These are phyloP conservation scores for Pythium periplocum DNA, from an alignment of 352 stramenopile species.

Conservation along the genomic window DNA sequence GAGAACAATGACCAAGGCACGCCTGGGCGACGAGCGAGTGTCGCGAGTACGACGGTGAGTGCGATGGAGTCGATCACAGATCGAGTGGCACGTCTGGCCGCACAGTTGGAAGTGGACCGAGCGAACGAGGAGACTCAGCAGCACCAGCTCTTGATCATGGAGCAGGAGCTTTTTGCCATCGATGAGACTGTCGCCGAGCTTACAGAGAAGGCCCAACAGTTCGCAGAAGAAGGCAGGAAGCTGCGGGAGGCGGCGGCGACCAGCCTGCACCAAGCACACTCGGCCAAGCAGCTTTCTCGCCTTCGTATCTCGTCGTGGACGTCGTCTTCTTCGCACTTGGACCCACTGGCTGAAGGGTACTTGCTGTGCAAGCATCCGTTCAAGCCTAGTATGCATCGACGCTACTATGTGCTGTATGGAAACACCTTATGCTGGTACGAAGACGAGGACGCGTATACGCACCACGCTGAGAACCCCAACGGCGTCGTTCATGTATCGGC, in stretches of 20 bases:
- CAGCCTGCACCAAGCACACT: constrained; percentile 53
- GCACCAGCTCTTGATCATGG: constrained; percentile 24
- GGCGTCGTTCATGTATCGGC: constrained; percentile 63
- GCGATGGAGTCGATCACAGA: constrained; percentile 10
- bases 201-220: constrained; percentile 18
- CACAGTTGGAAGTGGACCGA: constrained; percentile 51
- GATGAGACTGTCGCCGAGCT: constrained; percentile 17
- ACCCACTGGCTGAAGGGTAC: constrained; percentile 66
- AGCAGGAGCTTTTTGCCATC: constrained; percentile 15
- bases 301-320: constrained; percentile 58
- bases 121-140: constrained; percentile 40
- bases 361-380: constrained; percentile 60
- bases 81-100: constrained; percentile 35
- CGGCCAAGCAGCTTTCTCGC: constrained; percentile 41
- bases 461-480: constrained; percentile 37
- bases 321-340: constrained; percentile 49
- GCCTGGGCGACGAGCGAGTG: constrained; percentile 1
- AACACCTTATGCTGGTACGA: constrained; percentile 83
- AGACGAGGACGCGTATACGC: constrained; percentile 52
- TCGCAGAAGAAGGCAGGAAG: constrained; percentile 26
- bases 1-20: constrained; percentile 7
- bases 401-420: constrained; percentile 74
- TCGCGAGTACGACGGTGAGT: not conserved
- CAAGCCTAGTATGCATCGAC: constrained; percentile 58
- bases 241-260: constrained; percentile 38